Evolutionary conservation across 495 filamentous ascomycete genomes (phyloP).

Genomic region (Tuber brumale): DNA sequence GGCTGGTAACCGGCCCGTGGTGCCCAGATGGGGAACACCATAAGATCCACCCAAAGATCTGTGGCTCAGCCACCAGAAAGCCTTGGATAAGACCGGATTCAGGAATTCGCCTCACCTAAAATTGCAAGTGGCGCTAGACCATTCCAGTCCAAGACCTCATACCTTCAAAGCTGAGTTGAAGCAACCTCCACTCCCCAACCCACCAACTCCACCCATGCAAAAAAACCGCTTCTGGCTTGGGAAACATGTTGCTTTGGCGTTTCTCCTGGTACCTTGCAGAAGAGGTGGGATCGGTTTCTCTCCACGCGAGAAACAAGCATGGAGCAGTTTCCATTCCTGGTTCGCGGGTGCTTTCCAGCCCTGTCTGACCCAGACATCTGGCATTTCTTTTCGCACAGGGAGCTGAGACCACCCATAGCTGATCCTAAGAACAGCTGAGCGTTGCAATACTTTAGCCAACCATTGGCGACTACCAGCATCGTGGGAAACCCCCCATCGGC

Average conservation of each 20-base stretch:
- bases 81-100: not conserved
- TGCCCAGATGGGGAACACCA: not conserved
- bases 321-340: conserved; percentile 32
- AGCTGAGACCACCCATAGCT: conserved; percentile 2
- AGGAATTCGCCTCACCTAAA: conserved; percentile 35
- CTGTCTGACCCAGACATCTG: conserved; percentile 3
- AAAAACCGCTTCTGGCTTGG: not conserved
- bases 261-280: conserved; percentile 19
- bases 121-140: conserved; percentile 15
- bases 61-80: not conserved
- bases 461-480: not conserved
- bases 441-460: not conserved
- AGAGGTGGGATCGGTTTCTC: conserved; percentile 21
- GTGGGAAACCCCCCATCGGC: not conserved
- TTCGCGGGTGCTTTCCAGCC: conserved; percentile 24
- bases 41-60: too few species aligned
- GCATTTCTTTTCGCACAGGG: not conserved
- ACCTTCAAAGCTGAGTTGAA: conserved; percentile 4
- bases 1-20: not conserved
- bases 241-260: not conserved
- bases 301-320: conserved; percentile 15
- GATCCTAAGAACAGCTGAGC: conserved; percentile 4
- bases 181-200: not conserved
- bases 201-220: conserved; percentile 12
- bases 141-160: not conserved